Base-by-base conservation (phyloP, 2,329 filamentous ascomycete species). In the Xylaria polymorpha region DNA sequence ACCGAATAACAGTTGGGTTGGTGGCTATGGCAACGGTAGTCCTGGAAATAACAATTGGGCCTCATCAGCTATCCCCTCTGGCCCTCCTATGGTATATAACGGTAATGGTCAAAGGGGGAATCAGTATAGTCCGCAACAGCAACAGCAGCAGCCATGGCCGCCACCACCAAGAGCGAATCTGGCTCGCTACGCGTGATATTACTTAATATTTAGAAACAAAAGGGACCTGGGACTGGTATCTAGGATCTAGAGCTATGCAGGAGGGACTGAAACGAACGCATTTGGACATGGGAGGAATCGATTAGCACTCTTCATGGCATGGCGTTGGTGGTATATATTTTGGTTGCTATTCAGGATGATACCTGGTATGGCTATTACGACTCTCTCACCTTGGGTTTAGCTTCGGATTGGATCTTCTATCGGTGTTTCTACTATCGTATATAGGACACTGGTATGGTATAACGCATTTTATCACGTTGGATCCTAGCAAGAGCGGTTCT, bases 1-100 rank as follows among this genome's bases (percentile, higher is more conserved):
- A 66, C 73, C 74, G 3, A 77, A 73, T 22, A 66, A 63, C 32
- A 78, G 76, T 43, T 79, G 75, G 76, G 74, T 75, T 29, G 70
- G 70, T 32, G 74, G 77, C 22, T 76, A 73, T 71, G 72, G 75
- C 14, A 68, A 65, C 35, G 72, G 73, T n/a, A 67, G 63, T 57
- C 60, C 66, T 39, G 56, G 55, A 18, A 71, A 70, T 48, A 71
- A 72, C 29, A 67, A 67, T n/a, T 74, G 67, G 68, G 67, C 60
- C 20, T 69, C 67, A 4, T 35, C 69, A 15, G 37, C 43, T 1
- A 25, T 55, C 37, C 62, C 58, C 4, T 35, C 73, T 62, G 70
- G 67, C 10, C 64, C 71, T 43, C 69, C 71, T 29, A 64, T 70
- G 39, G 71, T 72, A 12, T 64, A 70, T 18, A 61, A 68, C 8